A percentile compares a stretch with the other conserved stretches of the same genome.
Evolutionary conservation across 2,329 filamentous ascomycete genomes (phyloP).

Genomic region (Penicillium sp.): DNA sequence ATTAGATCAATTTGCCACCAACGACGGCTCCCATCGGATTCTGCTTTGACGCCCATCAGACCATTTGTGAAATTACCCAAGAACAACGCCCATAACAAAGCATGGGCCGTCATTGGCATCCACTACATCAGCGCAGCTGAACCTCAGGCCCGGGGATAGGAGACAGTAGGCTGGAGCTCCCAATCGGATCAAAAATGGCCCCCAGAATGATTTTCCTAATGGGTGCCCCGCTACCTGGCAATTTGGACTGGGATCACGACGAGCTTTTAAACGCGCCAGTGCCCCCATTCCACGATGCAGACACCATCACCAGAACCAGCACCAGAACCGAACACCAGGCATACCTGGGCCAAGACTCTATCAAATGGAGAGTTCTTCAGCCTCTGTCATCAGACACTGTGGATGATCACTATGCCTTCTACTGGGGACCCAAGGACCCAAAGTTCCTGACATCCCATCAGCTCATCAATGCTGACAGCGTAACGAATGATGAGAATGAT

Average conservation of each 20-base stretch:
- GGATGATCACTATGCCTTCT: conserved; percentile 10
- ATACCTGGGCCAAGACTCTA: conserved; percentile 12
- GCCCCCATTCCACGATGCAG: conserved; percentile 28
- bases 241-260: conserved; percentile 57
- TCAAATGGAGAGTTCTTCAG: conserved; percentile 34
- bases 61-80: too few species aligned
- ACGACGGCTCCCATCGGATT: neutral
- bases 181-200: conserved; percentile 23
- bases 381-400: conserved; percentile 6
- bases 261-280: conserved; percentile 53
- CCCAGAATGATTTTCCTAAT: conserved; percentile 51
- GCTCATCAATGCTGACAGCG: conserved; percentile 19
- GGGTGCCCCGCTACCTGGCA: conserved; percentile 60
- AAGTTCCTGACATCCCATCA: conserved; percentile 34
- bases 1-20: neutral
- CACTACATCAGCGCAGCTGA: neutral
- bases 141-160: neutral
- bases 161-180: neutral
- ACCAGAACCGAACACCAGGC: conserved; percentile 1
- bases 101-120: neutral
- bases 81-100: neutral
- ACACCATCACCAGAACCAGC: neutral
- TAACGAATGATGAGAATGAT: conserved; percentile 20
- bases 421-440: conserved; percentile 17
- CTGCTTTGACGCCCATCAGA: too few species aligned